Conservation (phyloP, 2,329 filamentous ascomycete species). For the Microdochium bolleyi region DNA sequence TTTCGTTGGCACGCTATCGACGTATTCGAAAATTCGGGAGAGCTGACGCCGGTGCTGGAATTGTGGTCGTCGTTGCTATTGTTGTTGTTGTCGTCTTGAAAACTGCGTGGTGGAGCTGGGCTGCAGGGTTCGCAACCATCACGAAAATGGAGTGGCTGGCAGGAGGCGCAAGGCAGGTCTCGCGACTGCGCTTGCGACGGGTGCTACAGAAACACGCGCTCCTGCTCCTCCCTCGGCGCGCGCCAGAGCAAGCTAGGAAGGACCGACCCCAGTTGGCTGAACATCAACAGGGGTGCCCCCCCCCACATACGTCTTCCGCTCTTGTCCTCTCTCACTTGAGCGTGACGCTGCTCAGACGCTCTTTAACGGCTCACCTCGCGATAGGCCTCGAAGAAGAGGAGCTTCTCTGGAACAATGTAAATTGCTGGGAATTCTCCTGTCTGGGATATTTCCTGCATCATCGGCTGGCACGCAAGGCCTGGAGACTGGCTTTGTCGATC, state of each 20-base stretch:
- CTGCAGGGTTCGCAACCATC: background rate
- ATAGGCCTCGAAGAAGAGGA: too few species aligned
- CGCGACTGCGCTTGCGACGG: background rate
- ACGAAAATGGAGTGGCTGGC: background rate
- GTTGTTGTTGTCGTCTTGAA: background rate
- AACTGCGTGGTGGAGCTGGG: background rate
- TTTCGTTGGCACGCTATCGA: too few species aligned
- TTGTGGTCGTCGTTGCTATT: background rate
- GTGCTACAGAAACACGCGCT: background rate
- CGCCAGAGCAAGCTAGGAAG: background rate
- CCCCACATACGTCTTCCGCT: too few species aligned
- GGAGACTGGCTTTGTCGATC: too few species aligned
- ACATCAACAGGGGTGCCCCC: background rate
- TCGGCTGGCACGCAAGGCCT: too few species aligned
- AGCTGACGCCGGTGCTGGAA: background rate
- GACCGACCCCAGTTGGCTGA: background rate
- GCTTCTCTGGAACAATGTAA: too few species aligned
- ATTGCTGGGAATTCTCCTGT: too few species aligned
- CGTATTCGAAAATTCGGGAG: too few species aligned
- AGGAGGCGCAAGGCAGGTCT: background rate
- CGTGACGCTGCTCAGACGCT: too few species aligned
- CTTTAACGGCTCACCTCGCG: too few species aligned
- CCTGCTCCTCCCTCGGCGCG: background rate
- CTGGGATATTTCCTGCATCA: too few species aligned
- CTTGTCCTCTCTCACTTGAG: too few species aligned